phyloP scores from a whole-genome alignment of 495 filamentous ascomycete genomes.

The Neurospora pannonica region DNA sequence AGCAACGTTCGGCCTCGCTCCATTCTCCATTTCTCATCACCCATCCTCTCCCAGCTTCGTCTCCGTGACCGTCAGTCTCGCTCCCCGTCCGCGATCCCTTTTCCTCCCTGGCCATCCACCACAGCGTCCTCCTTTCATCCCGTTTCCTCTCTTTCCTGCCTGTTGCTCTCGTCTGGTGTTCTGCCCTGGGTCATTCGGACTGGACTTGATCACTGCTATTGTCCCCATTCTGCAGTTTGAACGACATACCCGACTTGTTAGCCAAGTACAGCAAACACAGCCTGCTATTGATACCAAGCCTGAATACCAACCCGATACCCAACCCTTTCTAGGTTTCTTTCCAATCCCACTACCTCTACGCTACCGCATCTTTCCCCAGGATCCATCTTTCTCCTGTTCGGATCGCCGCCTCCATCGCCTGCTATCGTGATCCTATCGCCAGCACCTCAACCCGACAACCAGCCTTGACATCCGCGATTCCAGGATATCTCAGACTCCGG shows the following conservation, averaged over 20 bases:
- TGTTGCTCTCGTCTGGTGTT: conserved; percentile 4
- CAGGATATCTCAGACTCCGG: neutral
- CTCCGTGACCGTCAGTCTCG: neutral
- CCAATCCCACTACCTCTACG: neutral
- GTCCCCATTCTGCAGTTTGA: neutral
- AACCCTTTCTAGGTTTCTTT: neutral
- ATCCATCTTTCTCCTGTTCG: neutral
- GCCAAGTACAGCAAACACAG: neutral
- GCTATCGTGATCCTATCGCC: neutral
- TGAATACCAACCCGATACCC: neutral
- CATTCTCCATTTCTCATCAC: conserved; percentile 27
- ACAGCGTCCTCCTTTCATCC: conserved; percentile 4
- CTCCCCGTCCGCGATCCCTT: conserved; percentile 4
- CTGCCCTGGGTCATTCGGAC: conserved; percentile 14
- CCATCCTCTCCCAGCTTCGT: conserved; percentile 4
- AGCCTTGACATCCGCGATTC: neutral
- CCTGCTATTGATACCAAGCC: neutral
- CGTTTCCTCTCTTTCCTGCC: neutral
- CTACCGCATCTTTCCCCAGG: neutral
- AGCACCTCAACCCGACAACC: neutral
- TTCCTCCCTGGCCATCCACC: conserved; percentile 9
- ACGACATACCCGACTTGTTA: neutral
- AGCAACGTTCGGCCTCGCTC: conserved; percentile 18
- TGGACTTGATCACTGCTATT: neutral
- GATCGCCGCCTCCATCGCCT: neutral